Conservation (phyloP, 2,329 filamentous ascomycete species). For the Fusarium denticulatum region DNA sequence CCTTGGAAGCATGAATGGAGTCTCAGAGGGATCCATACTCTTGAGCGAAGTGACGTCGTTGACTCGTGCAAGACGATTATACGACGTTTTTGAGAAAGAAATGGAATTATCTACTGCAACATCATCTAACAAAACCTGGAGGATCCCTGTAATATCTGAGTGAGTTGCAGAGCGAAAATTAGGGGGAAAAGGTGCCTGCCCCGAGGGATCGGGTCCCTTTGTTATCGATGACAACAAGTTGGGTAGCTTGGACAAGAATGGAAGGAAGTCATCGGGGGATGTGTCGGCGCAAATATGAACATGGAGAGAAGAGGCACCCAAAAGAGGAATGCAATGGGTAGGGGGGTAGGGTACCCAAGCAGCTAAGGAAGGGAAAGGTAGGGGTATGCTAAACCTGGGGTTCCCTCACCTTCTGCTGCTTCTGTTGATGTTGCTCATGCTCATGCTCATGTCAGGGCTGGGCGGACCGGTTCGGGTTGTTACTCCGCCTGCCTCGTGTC, state of each 20-base stretch:
- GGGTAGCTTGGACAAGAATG: background rate
- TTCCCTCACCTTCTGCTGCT: slow-evolving; percentile 1
- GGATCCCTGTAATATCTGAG: background rate
- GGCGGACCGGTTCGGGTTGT: slow-evolving; percentile 34
- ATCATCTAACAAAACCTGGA: background rate
- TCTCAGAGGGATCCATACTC: slow-evolving; percentile 9
- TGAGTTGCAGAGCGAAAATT: background rate
- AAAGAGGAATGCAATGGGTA: slow-evolving; percentile 12
- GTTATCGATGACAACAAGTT: slow-evolving; percentile 8
- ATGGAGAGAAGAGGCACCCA: background rate
- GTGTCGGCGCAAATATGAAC: slow-evolving; percentile 12
- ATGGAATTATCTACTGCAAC: background rate
- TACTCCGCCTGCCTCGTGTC: slow-evolving; percentile 35
- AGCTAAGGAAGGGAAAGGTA: background rate
- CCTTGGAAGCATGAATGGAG: slow-evolving; percentile 11
- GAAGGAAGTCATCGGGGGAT: slow-evolving; percentile 1
- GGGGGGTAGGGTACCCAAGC: background rate
- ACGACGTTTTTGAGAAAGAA: background rate
- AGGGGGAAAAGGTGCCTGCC: background rate
- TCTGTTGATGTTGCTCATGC: background rate
- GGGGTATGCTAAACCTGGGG: slow-evolving; percentile 33
- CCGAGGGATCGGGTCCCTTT: slow-evolving; percentile 24
- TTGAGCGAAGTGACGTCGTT: slow-evolving; percentile 32
- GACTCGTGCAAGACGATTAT: slow-evolving; percentile 7
- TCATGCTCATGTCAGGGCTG: slow-evolving; percentile 23